A percentile compares a stretch with the other conserved stretches of the same genome.
These are phyloP conservation scores for Cercospora nicotianae DNA, from an alignment of 2,329 filamentous ascomycete species.

Conservation along the genomic window DNA sequence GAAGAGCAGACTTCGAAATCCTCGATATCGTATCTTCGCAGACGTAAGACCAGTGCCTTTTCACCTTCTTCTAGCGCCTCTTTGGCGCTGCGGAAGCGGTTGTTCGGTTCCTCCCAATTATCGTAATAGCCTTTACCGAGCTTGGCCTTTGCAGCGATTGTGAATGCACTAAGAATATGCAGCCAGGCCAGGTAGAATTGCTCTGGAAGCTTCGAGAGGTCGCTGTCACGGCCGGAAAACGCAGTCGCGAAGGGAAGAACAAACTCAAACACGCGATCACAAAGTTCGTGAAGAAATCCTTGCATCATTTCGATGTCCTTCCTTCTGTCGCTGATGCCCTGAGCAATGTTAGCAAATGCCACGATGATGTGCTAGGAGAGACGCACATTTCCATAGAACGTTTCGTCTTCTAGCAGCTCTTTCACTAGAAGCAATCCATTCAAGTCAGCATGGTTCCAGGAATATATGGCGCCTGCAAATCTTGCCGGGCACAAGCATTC, in stretches of 20 bases:
- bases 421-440: background rate
- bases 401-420: background rate
- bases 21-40: conserved; percentile 11
- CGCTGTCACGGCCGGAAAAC: conserved; percentile 6
- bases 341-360: background rate
- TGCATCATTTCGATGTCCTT: conserved; percentile 2
- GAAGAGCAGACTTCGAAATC: conserved; percentile 20
- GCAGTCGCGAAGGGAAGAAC: conserved; percentile 8
- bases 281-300: conserved; percentile 4
- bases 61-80: conserved; percentile 11
- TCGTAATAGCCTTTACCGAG: background rate
- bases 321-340: background rate
- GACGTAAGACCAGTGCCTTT: background rate
- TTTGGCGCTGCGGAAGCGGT: background rate
- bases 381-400: conserved; percentile 5
- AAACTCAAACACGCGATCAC: conserved; percentile 6
- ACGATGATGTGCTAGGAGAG: background rate
- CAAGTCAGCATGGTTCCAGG: background rate
- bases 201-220: background rate
- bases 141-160: conserved; percentile 6
- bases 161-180: conserved; percentile 14
- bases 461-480: too few species aligned
- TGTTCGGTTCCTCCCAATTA: background rate
- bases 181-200: conserved; percentile 20
- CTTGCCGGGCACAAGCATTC: too few species aligned